Evolutionary conservation across 2,329 filamentous ascomycete species (phyloP), one percentile per base, ranked within the genome.

Genomic region (Paradendryphiella salina): DNA sequence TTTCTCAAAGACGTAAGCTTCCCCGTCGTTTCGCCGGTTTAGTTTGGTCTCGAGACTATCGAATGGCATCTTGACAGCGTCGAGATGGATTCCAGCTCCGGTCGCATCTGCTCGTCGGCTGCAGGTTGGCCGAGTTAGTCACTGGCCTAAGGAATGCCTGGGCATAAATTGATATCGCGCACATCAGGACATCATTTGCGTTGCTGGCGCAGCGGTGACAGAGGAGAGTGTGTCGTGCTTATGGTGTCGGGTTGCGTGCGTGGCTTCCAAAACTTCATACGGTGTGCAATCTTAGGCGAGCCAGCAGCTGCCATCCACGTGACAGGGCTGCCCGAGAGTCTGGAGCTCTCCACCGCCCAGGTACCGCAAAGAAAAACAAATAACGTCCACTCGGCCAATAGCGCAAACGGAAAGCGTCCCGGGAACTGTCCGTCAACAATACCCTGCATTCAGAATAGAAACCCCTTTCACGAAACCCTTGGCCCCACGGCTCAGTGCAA

Each of bases 381-480:
- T 26, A 17, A 31, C 14, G 14, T 14, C 14, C 23, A 13, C 15
- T 51, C 37, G 48, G 43, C 20, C 36, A 41, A 26, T 36, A 41
- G 17, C 5, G n/a, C 36, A 36, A 42, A 42, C 32, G 26, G 23
- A 28, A 46, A 41, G 26, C 13, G 41, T 29, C 20, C 13, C 13
- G 28, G 14, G 31, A 34, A 13, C 31, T 9, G 18, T 41, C 43
- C 37, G 48, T 29, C 17, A 47, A 41, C 36, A 41, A 17, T 17
- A n/a, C 43, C 48, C 48, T 51, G 48, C 48, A 47, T 41, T 32
- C 42, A 23, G 34, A 10, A 40, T 34, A 17, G 41, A 35, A 31
- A 11, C 42, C 47, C 36, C 29, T 33, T 10, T 31, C 23, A 28
- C 17, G 11, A 36, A 21, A 35, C 28, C 43, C 43, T 14, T 36